phyloP scores from a whole-genome alignment of 148 eudicot species.

The Rhododendron henanense region DNA sequence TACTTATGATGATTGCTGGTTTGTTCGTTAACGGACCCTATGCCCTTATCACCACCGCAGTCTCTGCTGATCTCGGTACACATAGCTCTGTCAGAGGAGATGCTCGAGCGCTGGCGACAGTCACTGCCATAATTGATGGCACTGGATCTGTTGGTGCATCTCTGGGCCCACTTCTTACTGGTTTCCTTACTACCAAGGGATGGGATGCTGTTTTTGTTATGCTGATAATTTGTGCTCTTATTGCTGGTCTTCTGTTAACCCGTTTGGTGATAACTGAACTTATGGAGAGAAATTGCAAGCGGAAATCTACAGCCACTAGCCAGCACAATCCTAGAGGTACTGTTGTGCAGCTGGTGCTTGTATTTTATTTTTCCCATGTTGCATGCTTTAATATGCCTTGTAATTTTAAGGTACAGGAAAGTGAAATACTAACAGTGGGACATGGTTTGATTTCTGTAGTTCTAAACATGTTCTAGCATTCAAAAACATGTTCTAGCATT shows the following conservation, averaged over 20 bases:
- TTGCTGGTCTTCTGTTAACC: constrained; percentile 78
- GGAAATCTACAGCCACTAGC: constrained; percentile 16
- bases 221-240: constrained; percentile 69
- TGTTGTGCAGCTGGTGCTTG: not conserved
- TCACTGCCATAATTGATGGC: constrained; percentile 97
- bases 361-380: not conserved
- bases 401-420: not conserved
- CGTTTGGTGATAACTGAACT: constrained; percentile 63
- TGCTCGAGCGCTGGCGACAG: constrained; percentile 93
- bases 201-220: constrained; percentile 83
- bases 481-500: not conserved
- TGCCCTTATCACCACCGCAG: constrained; percentile 97
- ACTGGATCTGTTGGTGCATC: constrained; percentile 97
- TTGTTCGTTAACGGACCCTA: constrained; percentile 88
- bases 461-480: too few relatives aligned
- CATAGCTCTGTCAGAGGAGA: constrained; percentile 84
- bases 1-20: constrained; percentile 87
- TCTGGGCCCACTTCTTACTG: constrained; percentile 85
- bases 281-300: constrained; percentile 33
- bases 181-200: constrained; percentile 75
- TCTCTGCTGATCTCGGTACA: constrained; percentile 95
- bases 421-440: not conserved
- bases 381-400: not conserved
- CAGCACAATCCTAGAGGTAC: constrained; percentile 40
- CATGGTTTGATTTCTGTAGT: not conserved